These are phyloP conservation scores for Phascolomyces articulosus DNA, from an alignment of 371 early-diverging fungal species.

Conservation along the genomic window DNA sequence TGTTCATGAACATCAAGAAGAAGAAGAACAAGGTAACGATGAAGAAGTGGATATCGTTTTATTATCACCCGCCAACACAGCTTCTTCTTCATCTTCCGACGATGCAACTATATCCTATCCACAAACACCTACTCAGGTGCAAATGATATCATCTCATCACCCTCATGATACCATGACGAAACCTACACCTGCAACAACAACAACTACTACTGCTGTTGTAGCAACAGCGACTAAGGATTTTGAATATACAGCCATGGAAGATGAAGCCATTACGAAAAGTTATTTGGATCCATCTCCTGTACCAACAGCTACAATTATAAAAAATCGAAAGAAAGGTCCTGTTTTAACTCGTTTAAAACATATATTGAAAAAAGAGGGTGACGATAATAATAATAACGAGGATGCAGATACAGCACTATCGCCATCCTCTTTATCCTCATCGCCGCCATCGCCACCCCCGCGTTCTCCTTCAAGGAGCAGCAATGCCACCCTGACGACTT, in stretches of 20 bases:
- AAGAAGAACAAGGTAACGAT: slow-evolving; percentile 3
- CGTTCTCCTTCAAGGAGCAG: slow-evolving; percentile 7
- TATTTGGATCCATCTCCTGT: slow-evolving; percentile 10
- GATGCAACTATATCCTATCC: not conserved
- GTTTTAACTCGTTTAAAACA: not conserved
- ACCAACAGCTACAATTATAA: not conserved
- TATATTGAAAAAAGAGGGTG: not conserved
- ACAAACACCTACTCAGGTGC: not conserved
- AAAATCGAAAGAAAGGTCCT: not conserved
- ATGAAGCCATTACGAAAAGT: slow-evolving; percentile 8
- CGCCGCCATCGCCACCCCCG: slow-evolving; percentile 4
- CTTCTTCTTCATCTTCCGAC: not conserved
- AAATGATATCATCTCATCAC: too few relatives aligned
- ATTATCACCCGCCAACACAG: not conserved
- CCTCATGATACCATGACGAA: too few relatives aligned
- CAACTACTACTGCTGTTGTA: too few relatives aligned
- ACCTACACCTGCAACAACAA: too few relatives aligned
- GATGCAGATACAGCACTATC: too few relatives aligned
- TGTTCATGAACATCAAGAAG: too few relatives aligned
- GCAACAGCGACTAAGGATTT: not conserved
- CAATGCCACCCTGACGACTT: not conserved
- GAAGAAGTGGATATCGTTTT: slow-evolving; percentile 1
- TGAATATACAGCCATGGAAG: not conserved
- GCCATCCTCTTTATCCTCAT: too few relatives aligned
- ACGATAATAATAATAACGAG: not conserved